Base-by-base conservation (phyloP, 2,329 filamentous ascomycete species). In the Aphanocladium album region DNA sequence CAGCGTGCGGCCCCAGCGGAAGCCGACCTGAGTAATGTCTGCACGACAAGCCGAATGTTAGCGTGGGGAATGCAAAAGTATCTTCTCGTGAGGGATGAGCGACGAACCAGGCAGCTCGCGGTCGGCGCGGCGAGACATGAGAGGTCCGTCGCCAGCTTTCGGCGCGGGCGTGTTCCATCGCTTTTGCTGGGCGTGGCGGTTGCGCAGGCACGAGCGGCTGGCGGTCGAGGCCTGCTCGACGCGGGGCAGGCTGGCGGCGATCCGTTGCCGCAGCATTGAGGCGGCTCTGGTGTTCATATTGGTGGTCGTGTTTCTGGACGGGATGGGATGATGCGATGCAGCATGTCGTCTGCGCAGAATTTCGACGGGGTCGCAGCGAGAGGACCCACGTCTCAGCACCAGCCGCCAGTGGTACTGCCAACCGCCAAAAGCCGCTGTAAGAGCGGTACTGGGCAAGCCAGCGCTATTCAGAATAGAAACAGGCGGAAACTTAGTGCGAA, bases 1-100 rank as follows among this genome's bases (percentile, higher is more conserved):
- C 37, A 96, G 76, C 1, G 91, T 91, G 67, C 84, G 83, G 60
- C 81, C 72, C 89, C 89, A 93, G 67, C 81, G 80, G 71, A 85
- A 84, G 53, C 70, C 71, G 60, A 74, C 71, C 61, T 76, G 71
- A 58, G 75, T 69, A 61, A 81, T 69, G 65, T 79, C 78, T 79
- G 45, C 0, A 45, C 7, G 21, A 17, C 14, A 2, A 33, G n/a
- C n/a, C 17, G 21, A 2, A 12, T 11, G 64, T 66, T 61, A 65
- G 61, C 39, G 25, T 30, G 47, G 9, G 33, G 52, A 37, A n/a
- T n/a, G n/a, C n/a, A n/a, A n/a, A n/a, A n/a, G n/a, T n/a, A n/a
- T n/a, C n/a, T n/a, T n/a, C n/a, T n/a, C n/a, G n/a, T 52, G 46
- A 6, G 16, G 33, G 43, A 19, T 21, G 25, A 11, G 46, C 46